Percentiles rank a stretch among this genome's conserved stretches.
Evolutionary conservation across 2,329 filamentous ascomycete species (phyloP).

Genomic region (Curvularia verruculosa): DNA sequence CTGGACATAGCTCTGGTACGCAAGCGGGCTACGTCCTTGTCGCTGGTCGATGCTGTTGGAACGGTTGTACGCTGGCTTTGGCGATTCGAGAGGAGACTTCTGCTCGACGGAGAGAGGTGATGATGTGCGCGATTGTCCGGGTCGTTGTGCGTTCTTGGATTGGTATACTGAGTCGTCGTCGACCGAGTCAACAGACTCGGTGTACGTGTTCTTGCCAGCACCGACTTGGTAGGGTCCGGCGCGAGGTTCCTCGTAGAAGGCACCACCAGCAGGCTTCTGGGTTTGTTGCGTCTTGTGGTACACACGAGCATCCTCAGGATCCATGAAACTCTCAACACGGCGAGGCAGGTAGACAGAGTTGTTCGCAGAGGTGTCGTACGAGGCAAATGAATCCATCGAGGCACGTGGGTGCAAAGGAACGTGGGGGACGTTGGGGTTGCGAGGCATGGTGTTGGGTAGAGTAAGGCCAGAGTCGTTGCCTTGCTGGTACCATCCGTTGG

Average conservation of each 20-base stretch:
- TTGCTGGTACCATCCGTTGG: conserved; percentile 73
- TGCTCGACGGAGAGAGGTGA: conserved; percentile 44
- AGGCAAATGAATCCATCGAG: conserved; percentile 71
- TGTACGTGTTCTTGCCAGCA: conserved; percentile 37
- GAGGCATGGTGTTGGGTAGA: conserved; percentile 56
- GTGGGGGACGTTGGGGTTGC: conserved; percentile 54
- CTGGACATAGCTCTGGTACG: conserved; percentile 52
- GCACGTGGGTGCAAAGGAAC: conserved; percentile 60
- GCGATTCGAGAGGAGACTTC: conserved; percentile 33
- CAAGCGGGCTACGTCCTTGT: conserved; percentile 54
- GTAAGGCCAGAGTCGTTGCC: conserved; percentile 70
- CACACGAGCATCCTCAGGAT: conserved; percentile 75
- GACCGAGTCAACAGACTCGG: conserved; percentile 46
- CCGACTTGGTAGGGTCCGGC: conserved; percentile 36
- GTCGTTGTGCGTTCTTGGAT: conserved; percentile 33
- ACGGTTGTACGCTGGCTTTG: conserved; percentile 39
- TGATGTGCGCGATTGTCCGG: conserved; percentile 33
- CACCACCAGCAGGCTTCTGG: conserved; percentile 54
- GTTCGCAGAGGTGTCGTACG: conserved; percentile 58
- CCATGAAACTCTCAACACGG: conserved; percentile 77
- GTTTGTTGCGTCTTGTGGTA: conserved; percentile 70
- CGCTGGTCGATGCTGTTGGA: conserved; percentile 30
- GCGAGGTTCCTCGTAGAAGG: conserved; percentile 47
- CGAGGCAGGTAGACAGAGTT: conserved; percentile 71
- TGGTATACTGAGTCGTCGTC: conserved; percentile 46